Evolutionary conservation across 75 land plant genomes (phyloP).

Genomic region (Pinus taeda): DNA sequence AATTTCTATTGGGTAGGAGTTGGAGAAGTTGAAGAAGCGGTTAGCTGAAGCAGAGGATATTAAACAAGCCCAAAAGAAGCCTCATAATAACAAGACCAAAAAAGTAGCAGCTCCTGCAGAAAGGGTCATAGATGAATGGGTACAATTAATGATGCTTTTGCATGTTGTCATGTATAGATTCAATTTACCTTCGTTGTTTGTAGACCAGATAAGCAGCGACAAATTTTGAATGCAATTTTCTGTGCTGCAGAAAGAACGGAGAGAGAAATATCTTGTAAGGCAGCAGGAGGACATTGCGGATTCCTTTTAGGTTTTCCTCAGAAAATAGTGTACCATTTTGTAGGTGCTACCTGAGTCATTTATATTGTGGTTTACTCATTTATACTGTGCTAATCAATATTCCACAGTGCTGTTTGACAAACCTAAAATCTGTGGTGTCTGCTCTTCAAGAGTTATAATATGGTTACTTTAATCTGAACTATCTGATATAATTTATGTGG

Average conservation of each 20-base stretch:
- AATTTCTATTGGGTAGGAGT: constrained; percentile 21
- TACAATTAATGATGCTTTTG: constrained; percentile 17
- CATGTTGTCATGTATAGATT: background rate
- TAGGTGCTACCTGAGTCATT: too few species aligned
- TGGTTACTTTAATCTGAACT: too few species aligned
- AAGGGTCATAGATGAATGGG: constrained; percentile 98
- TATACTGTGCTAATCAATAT: too few species aligned
- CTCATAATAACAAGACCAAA: constrained; percentile 57
- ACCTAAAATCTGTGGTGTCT: too few species aligned
- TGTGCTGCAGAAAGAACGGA: constrained; percentile 59
- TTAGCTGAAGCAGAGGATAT: constrained; percentile 93
- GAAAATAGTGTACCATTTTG: too few species aligned
- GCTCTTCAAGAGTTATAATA: too few species aligned
- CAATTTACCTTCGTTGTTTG: background rate
- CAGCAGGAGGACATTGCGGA: too few species aligned
- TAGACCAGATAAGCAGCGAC: background rate
- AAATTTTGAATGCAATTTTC: constrained; percentile 1
- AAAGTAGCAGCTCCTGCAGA: constrained; percentile 31
- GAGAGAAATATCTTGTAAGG: constrained; percentile 64
- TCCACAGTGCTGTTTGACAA: too few species aligned
- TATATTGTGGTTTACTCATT: too few species aligned
- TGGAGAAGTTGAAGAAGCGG: constrained; percentile 75
- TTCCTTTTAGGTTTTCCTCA: too few species aligned
- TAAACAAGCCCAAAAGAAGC: constrained; percentile 79
- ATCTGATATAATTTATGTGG: too few species aligned